A percentile compares a stretch with the other conserved stretches of the same genome.
Conservation (phyloP, 495 filamentous ascomycete genomes). For the Penicillium daleae region DNA sequence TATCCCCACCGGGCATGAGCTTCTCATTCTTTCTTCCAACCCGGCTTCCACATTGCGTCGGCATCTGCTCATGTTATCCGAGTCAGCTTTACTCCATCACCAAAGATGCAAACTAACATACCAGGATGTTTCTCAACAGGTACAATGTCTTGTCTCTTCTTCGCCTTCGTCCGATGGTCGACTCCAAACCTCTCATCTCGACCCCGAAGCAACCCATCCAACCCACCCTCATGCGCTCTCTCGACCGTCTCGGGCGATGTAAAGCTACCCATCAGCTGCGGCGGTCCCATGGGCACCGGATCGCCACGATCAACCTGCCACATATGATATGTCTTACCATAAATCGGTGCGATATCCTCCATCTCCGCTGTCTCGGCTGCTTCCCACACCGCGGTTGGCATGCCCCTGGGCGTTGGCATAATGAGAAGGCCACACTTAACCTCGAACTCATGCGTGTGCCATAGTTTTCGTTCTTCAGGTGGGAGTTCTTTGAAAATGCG, state of each 20-base stretch:
- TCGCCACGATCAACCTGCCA: slow-evolving; percentile 90
- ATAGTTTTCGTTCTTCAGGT: slow-evolving; percentile 68
- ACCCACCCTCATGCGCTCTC: slow-evolving; percentile 59
- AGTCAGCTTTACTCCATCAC: slow-evolving; percentile 12
- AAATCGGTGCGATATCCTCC: slow-evolving; percentile 69
- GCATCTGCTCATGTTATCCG: slow-evolving; percentile 39
- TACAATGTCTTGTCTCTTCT: slow-evolving; percentile 63
- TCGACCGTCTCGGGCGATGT: slow-evolving; percentile 59
- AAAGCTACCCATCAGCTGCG: slow-evolving; percentile 79
- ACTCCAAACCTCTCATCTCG: slow-evolving; percentile 69
- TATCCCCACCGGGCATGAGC: not conserved
- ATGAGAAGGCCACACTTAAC: slow-evolving; percentile 86
- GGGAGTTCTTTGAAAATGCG: slow-evolving; percentile 68
- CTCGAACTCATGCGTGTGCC: slow-evolving; percentile 85
- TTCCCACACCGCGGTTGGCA: slow-evolving; percentile 68
- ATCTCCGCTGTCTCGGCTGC: slow-evolving; percentile 78
- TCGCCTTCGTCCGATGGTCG: slow-evolving; percentile 63
- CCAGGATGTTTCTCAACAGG: slow-evolving; percentile 62
- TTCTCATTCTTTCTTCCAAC: not conserved
- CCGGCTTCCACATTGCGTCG: slow-evolving; percentile 48
- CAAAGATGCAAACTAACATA: slow-evolving; percentile 24
- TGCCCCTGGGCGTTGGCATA: slow-evolving; percentile 68
- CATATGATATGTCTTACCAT: slow-evolving; percentile 89
- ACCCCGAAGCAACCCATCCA: slow-evolving; percentile 62
- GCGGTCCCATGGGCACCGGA: slow-evolving; percentile 70